A percentile compares a stretch with the other conserved stretches of the same genome.
Evolutionary conservation across 2,329 filamentous ascomycete genomes (phyloP).

Genomic region (Xylaria hypoxylon): DNA sequence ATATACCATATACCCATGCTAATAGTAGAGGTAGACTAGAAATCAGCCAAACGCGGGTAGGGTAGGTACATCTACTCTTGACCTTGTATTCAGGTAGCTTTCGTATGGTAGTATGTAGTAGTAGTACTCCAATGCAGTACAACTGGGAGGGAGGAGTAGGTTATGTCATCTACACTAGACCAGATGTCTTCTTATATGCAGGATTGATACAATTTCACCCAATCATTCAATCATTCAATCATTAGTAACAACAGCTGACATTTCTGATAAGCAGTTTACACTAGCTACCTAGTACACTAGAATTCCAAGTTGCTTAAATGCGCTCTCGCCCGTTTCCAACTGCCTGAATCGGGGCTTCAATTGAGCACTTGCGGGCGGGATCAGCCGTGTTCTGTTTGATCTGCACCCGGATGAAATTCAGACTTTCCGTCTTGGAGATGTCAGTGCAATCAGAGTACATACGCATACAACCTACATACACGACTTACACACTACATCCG

Average conservation of each 20-base stretch:
- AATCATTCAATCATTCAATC: neutral
- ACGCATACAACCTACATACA: neutral
- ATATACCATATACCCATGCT: too few relatives aligned
- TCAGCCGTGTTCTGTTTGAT: constrained; percentile 15
- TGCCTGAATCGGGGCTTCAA: neutral
- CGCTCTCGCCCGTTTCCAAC: constrained; percentile 4
- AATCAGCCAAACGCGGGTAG: neutral
- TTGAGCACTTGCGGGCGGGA: constrained; percentile 1
- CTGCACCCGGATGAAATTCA: constrained; percentile 11
- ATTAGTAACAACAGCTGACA: constrained; percentile 5
- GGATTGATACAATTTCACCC: constrained; percentile 3
- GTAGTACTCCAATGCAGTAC: neutral
- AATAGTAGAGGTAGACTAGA: neutral
- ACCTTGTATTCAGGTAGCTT: neutral
- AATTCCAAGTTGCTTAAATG: constrained; percentile 6
- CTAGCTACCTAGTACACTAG: too few relatives aligned
- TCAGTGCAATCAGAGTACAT: constrained; percentile 23
- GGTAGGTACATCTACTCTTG: neutral
- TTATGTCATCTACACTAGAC: too few relatives aligned
- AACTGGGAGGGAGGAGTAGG: too few relatives aligned
- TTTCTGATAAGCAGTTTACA: constrained; percentile 5
- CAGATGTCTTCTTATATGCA: neutral
- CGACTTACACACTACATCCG: neutral
- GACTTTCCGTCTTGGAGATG: constrained; percentile 24
- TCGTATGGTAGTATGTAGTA: too few relatives aligned